phyloP scores from a whole-genome alignment of 1,139 yeast genomes.

The Blastobotrys aristatus region DNA sequence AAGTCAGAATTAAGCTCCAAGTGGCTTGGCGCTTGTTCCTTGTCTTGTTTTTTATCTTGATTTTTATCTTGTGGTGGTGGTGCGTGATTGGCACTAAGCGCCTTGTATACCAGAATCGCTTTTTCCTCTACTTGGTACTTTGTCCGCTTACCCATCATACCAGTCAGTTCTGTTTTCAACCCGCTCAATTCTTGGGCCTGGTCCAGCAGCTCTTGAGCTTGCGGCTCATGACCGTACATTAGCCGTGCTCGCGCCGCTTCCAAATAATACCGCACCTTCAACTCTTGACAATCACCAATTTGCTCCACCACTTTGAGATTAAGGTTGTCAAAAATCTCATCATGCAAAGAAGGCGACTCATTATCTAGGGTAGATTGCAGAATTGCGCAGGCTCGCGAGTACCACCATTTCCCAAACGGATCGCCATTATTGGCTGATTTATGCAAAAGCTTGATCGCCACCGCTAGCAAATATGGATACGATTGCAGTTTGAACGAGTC shows the following conservation, averaged over 20 bases:
- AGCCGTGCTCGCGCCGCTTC: slow-evolving; percentile 57
- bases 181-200: slow-evolving; percentile 52
- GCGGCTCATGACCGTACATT: slow-evolving; percentile 53
- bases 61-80: slow-evolving; percentile 18
- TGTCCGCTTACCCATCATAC: slow-evolving; percentile 85
- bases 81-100: slow-evolving; percentile 44
- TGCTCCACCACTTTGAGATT: slow-evolving; percentile 15
- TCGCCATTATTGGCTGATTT: slow-evolving; percentile 8
- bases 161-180: slow-evolving; percentile 66
- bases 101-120: slow-evolving; percentile 74
- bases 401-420: slow-evolving; percentile 31
- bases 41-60: slow-evolving; percentile 22
- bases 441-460: slow-evolving; percentile 26
- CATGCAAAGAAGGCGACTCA: slow-evolving; percentile 24
- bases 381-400: slow-evolving; percentile 32
- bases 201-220: slow-evolving; percentile 52
- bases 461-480: slow-evolving; percentile 31
- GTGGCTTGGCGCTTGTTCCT: slow-evolving; percentile 29
- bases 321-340: slow-evolving; percentile 26
- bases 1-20: slow-evolving; percentile 71
- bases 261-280: slow-evolving; percentile 42
- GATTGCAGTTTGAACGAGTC: slow-evolving; percentile 32
- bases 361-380: slow-evolving; percentile 32
- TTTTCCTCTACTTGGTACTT: slow-evolving; percentile 69
- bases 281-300: slow-evolving; percentile 28